Conservation (phyloP, 768 basidiomycete genomes). For the Pleurotus platypus region DNA sequence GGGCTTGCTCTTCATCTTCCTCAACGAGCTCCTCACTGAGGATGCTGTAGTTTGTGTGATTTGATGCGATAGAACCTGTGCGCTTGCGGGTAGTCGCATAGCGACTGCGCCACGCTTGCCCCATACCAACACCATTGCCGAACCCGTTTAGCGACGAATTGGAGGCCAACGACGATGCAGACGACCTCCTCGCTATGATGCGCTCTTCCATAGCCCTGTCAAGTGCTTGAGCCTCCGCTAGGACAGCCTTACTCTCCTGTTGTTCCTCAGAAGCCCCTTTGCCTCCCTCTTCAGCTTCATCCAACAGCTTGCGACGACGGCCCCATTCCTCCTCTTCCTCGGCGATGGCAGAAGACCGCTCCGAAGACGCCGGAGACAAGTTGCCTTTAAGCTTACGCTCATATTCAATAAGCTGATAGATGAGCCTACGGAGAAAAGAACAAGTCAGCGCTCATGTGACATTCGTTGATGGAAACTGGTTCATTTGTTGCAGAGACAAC, state of each 20-base stretch:
- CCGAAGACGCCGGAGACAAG: constrained; percentile 50
- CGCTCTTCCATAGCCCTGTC: constrained; percentile 89
- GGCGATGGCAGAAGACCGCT: constrained; percentile 46
- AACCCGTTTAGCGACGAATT: constrained; percentile 42
- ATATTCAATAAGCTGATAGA: constrained; percentile 92
- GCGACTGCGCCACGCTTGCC: constrained; percentile 58
- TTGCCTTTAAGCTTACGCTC: constrained; percentile 67
- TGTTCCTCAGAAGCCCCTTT: constrained; percentile 31
- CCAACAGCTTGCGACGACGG: constrained; percentile 58
- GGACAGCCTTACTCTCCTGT: constrained; percentile 51
- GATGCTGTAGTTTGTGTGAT: constrained; percentile 60
- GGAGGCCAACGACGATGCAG: constrained; percentile 60
- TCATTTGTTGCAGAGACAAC: constrained; percentile 13
- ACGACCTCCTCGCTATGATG: constrained; percentile 68
- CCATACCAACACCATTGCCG: constrained; percentile 68
- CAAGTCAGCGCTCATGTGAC: constrained; percentile 14
- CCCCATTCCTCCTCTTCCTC: constrained; percentile 83
- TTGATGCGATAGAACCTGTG: constrained; percentile 73
- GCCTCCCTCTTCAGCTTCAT: constrained; percentile 38
- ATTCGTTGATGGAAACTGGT: background rate
- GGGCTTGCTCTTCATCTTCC: constrained; percentile 74
- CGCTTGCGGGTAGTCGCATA: constrained; percentile 62
- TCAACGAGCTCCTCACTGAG: constrained; percentile 80
- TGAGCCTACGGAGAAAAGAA: constrained; percentile 52
- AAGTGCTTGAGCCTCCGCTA: constrained; percentile 77